Conservation (phyloP, 192 early-diverging fungal genomes). For the Coemansia sp. region DNA sequence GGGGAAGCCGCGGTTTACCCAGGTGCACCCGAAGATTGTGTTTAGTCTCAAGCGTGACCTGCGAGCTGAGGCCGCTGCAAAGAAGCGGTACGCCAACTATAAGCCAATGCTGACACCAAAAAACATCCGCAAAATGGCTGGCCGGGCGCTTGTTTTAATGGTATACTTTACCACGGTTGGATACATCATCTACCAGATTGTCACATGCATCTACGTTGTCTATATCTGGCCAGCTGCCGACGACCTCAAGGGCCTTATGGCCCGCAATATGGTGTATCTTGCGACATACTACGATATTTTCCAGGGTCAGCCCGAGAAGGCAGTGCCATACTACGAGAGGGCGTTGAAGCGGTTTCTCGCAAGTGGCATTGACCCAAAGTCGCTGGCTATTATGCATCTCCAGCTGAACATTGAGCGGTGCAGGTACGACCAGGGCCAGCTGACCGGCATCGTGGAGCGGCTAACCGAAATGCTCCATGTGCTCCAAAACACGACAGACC, state of each 20-base stretch:
- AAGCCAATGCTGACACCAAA: constrained; percentile 9
- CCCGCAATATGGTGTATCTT: constrained; percentile 26
- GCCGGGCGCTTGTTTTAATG: background rate
- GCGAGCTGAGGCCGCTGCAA: background rate
- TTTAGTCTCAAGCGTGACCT: background rate
- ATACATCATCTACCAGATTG: constrained; percentile 15
- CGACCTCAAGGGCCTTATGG: constrained; percentile 6
- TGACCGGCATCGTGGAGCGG: constrained; percentile 2
- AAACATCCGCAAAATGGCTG: constrained; percentile 9
- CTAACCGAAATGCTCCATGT: constrained; percentile 11
- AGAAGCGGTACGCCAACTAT: background rate
- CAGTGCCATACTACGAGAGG: constrained; percentile 17
- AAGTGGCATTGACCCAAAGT: constrained; percentile 1
- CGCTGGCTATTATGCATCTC: constrained; percentile 22
- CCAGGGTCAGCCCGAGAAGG: constrained; percentile 11
- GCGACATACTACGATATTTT: constrained; percentile 35
- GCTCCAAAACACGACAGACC: background rate
- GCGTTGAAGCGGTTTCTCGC: constrained; percentile 14
- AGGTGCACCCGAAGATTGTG: constrained; percentile 5
- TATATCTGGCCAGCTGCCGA: constrained; percentile 26
- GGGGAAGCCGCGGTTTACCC: constrained; percentile 40
- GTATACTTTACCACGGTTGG: background rate
- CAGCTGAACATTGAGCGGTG: constrained; percentile 39
- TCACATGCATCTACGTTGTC: constrained; percentile 30
- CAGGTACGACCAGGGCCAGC: constrained; percentile 10